Base-by-base conservation (phyloP, 306 rosid genomes). In the Albizia julibrissin region DNA sequence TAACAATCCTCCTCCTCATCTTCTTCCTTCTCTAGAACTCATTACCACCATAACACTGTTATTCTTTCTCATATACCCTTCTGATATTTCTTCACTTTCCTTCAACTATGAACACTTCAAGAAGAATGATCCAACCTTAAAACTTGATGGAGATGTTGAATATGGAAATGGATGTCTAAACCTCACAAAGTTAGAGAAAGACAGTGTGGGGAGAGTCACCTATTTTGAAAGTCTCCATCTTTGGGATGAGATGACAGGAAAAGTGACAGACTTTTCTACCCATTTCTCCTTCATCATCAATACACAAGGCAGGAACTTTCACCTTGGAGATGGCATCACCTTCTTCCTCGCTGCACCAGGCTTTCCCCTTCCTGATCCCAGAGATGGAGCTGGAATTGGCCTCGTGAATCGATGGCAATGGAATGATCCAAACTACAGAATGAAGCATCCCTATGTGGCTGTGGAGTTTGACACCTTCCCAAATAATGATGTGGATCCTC, bases 381-480 rank as follows among this genome's bases (percentile, higher is more conserved):
- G 52, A 80, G 84, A 83, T 71, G 84, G 88, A 0, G 13, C 37
- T 16, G 86, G 86, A 15, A 75, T 86, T 0, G 89, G 89, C 47
- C 86, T 86, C 1, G 54, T 18, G 46, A 80, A 73, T 58, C 73
- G 74, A 9, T 3, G 0, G 3, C 84, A 26, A 10, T 6, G 39
- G 62, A 0, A 8, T 4, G 2, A 26, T 43, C 49, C 14, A 0
- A 43, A 19, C 27, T 59, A 75, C 81, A 10, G 79, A 8, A 58
- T 59, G 2, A 74, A 80, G 1, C 15, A 70, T 66, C 85, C 83
- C 0, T 89, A 88, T 80, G 88, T 89, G 14, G 95, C 88, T 0
- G 86, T 87, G 26, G 95, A 91, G 54, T 91, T 89, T 43, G 91
- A 91, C 26, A 89, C 89, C 49, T 65, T 61, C 37, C 27, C 4